These are phyloP conservation scores for Magnaporthiopsis incrustans DNA, from an alignment of 2,329 filamentous ascomycete species.

Conservation along the genomic window DNA sequence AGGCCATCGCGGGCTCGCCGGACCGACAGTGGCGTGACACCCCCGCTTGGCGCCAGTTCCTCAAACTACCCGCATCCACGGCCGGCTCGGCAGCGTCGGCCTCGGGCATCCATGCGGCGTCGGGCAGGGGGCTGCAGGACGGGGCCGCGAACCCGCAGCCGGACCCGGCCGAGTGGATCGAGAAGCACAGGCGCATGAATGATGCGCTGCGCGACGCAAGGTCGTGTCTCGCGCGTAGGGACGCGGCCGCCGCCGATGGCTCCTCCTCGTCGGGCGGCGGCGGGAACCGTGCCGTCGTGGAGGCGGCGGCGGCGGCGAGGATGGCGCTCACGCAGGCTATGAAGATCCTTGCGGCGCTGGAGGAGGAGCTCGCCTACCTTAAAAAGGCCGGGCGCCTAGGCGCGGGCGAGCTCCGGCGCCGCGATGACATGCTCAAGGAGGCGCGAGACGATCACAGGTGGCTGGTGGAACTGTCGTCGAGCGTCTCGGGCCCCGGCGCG, in stretches of 20 bases:
- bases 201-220: slow-evolving; percentile 59
- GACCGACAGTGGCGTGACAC: slow-evolving; percentile 71
- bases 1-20: slow-evolving; percentile 62
- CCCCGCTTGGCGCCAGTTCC: slow-evolving; percentile 62
- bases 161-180: slow-evolving; percentile 66
- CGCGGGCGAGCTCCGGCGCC: slow-evolving; percentile 64
- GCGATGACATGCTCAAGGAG: slow-evolving; percentile 61
- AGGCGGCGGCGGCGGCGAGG: slow-evolving; percentile 68
- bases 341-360: slow-evolving; percentile 53
- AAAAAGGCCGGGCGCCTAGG: slow-evolving; percentile 51
- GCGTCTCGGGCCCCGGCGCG: slow-evolving; percentile 31
- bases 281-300: slow-evolving; percentile 36
- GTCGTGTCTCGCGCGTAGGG: slow-evolving; percentile 57
- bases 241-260: slow-evolving; percentile 42
- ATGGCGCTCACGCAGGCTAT: slow-evolving; percentile 62
- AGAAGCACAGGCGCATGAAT: slow-evolving; percentile 69
- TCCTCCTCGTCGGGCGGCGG: slow-evolving; percentile 25
- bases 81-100: slow-evolving; percentile 13
- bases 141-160: slow-evolving; percentile 15
- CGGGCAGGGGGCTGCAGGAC: slow-evolving; percentile 14
- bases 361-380: slow-evolving; percentile 55
- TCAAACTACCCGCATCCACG: slow-evolving; percentile 53
- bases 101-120: slow-evolving; percentile 24
- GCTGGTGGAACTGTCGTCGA: slow-evolving; percentile 64
- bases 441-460: slow-evolving; percentile 69